Evolutionary conservation across 805 yeast species (phyloP), one percentile per base, ranked within the genome.

Genomic region (Monosporozyma servazzii): DNA sequence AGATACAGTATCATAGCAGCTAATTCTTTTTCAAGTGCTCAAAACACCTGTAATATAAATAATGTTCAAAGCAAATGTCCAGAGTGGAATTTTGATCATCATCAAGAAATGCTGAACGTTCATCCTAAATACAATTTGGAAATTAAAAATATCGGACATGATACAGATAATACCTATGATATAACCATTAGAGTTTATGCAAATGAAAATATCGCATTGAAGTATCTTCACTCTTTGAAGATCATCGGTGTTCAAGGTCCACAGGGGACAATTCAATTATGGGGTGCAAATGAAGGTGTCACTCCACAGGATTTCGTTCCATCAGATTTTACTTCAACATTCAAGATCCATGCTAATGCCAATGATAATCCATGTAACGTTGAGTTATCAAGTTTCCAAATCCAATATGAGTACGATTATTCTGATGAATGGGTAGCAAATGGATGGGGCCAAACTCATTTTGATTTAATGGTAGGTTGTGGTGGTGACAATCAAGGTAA

Each of bases 371-470:
- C 46, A 13, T 23, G 46, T 1, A 45, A 44, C 1, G 53, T 56
- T 3, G 55, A 59, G 61, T 46, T 60, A 54, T 63, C 63, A n/a
- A 51, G 48, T 23, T 56, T 60, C 45, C 57, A 57, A 45, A 53
- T 60, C 25, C 56, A 57, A 31, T 59, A 48, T 31, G 59, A 55
- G 42, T 60, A 59, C 39, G 20, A 51, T 9, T 54, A 52, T 21
- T 58, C 58, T 8, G 30, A 45, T 18, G 51, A 25, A 33, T 40
- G 45, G 30, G 10, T 36, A 6, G 47, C 49, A 3, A 58, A 58
- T 58, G 39, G 20, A n/a, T 57, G 61, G 56, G 58, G 60, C 15
- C 39, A 51, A 5, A 45, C 51, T 5, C 37, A 54, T 0, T 60
- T 59, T 25, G 55, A 54, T 33, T 44, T 60, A 47, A 43, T 36